Percentiles rank a stretch among this genome's conserved stretches.
Conservation (phyloP, 148 eudicot genomes). For the Rhododendron molle region DNA sequence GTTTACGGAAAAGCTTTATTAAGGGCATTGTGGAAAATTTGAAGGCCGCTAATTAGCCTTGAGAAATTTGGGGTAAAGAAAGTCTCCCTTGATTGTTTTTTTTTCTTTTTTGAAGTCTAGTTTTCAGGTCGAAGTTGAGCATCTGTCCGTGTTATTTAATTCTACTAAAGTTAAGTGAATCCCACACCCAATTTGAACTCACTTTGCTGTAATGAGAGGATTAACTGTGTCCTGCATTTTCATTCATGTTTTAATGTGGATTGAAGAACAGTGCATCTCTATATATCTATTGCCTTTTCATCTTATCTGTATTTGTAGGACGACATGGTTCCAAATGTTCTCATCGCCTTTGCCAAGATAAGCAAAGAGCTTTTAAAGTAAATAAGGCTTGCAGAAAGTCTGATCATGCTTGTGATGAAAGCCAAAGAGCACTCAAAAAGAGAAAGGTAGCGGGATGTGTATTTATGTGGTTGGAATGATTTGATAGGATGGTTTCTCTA, state of each 20-base stretch:
- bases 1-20: background rate
- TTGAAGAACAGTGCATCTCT: background rate
- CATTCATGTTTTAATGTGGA: background rate
- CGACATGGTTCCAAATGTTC: slow-evolving; percentile 32
- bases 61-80: background rate
- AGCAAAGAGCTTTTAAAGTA: slow-evolving; percentile 28
- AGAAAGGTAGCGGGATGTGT: slow-evolving; percentile 49
- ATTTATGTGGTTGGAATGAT: slow-evolving; percentile 4
- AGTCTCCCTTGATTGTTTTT: background rate
- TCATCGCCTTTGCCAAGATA: slow-evolving; percentile 35
- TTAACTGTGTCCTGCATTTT: background rate
- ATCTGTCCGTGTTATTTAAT: background rate
- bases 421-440: slow-evolving; percentile 39
- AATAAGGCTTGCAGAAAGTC: slow-evolving; percentile 26
- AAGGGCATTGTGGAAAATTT: background rate
- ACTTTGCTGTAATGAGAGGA: background rate
- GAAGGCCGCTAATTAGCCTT: background rate
- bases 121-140: background rate
- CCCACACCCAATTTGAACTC: background rate
- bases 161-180: background rate
- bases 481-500: background rate
- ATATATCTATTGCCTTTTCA: background rate
- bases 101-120: background rate
- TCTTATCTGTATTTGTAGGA: slow-evolving; percentile 7
- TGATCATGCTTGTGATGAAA: slow-evolving; percentile 35